Evolutionary conservation across 148 eudicot species (phyloP), one percentile per base, ranked within the genome.

Genomic region (Silene uniflora): DNA sequence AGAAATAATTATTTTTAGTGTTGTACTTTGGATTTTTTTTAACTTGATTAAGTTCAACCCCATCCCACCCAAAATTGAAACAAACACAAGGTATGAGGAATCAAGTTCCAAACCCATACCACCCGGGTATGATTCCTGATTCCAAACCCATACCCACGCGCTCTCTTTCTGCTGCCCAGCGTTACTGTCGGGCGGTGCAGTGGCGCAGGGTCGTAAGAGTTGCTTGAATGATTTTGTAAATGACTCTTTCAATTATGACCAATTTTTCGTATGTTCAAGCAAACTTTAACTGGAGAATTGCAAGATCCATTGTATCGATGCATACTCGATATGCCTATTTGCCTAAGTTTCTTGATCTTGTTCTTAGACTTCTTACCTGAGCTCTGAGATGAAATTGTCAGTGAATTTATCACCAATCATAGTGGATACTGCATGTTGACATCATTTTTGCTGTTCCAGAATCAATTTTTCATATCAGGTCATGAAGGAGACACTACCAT

Each of bases 391-490:
- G 63, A 27, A 16, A 7, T 44, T 39, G 44, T 62, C 18, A 22
- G 24, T 29, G 74, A n/a, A 42, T 66, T 60, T 69, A 25, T 62
- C 29, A 81, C 69, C 59, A 81, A 77, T 67, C 70, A 75, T 39
- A 42, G 72, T 69, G 32, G 79, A 60, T 25, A 19, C 74, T 19
- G 5, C 84, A 6, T 25, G 2, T 61, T 75, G 68, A 65, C 21
- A 56, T 67, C 74, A 35, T 64, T 64, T 55, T 80, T 74, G 62
- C 54, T 73, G 47, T 76, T 84, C 80, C 96, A 96, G 99, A 96
- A 96, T 75, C 99, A 96, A 75, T 96, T 92, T 83, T 96, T 96
- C 81, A 96, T 96, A 80, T 96, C 99, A 75, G 99, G 99, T 77
- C 95, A 92, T 71, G 82, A 88, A 69, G 97, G 86, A 80, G 99